phyloP scores from a whole-genome alignment of 805 yeast species.

The Middelhovenomyces tepae region DNA sequence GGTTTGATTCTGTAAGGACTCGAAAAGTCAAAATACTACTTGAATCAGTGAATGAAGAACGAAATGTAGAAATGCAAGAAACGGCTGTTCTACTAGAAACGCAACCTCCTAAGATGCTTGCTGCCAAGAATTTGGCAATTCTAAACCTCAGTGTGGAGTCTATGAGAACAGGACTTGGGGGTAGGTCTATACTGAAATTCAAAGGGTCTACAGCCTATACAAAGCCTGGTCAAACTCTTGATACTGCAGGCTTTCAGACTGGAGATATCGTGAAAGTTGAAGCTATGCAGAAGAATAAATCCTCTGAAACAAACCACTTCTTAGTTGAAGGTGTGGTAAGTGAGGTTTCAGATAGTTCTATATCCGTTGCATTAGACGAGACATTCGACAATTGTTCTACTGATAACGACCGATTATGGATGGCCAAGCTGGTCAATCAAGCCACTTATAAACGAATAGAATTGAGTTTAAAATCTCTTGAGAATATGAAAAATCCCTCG shows the following conservation, averaged over 20 bases:
- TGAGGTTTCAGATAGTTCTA: conserved; percentile 37
- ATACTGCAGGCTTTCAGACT: conserved; percentile 46
- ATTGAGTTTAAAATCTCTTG: conserved; percentile 59
- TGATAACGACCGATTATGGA: conserved; percentile 42
- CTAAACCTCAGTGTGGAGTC: conserved; percentile 53
- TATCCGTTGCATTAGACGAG: conserved; percentile 57
- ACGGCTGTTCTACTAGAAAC: conserved; percentile 36
- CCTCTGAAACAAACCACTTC: conserved; percentile 16
- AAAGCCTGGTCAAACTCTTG: conserved; percentile 26
- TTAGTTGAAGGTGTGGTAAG: conserved; percentile 59
- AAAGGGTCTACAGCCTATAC: conserved; percentile 29
- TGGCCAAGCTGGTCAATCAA: conserved; percentile 46
- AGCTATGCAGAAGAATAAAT: conserved; percentile 30
- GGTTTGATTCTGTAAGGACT: no score
- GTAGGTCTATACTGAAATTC: conserved; percentile 44
- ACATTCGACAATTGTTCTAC: conserved; percentile 41
- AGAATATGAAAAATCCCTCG: conserved; percentile 37
- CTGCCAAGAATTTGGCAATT: conserved; percentile 65
- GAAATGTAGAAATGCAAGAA: conserved; percentile 43
- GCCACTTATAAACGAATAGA: conserved; percentile 50
- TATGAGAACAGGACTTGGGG: conserved; percentile 70
- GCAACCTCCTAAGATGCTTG: conserved; percentile 56
- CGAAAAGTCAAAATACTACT: no score
- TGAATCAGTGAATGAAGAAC: conserved; percentile 38
- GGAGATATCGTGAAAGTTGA: conserved; percentile 74